Conservation (phyloP, 192 early-diverging fungal species). For the Coemansia erecta region DNA sequence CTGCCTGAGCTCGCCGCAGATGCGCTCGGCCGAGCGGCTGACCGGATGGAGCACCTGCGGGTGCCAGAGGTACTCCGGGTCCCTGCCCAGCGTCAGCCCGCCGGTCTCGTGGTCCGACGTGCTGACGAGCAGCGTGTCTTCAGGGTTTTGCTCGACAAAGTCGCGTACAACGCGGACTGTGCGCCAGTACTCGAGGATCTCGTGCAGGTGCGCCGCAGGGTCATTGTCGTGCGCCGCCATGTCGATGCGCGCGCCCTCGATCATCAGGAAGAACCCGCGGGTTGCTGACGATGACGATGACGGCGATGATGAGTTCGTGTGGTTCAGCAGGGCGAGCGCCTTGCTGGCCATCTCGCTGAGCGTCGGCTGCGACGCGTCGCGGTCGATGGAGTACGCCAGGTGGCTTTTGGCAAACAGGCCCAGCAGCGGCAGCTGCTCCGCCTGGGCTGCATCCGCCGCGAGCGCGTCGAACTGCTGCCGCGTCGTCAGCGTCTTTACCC, state of each 20-base stretch:
- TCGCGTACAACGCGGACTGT: conserved; percentile 47
- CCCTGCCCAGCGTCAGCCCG: conserved; percentile 53
- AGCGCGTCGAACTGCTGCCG: conserved; percentile 26
- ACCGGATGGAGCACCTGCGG: conserved; percentile 35
- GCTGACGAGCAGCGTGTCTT: conserved; percentile 55
- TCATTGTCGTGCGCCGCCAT: conserved; percentile 63
- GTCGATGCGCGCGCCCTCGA: conserved; percentile 63
- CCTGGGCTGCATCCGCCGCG: background rate
- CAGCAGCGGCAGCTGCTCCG: conserved; percentile 43
- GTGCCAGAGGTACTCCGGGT: conserved; percentile 58
- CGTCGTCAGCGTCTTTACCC: conserved; percentile 8
- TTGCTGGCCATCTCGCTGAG: conserved; percentile 55
- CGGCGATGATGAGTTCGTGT: too few relatives aligned
- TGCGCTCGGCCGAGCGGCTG: conserved; percentile 26
- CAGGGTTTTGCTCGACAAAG: conserved; percentile 49
- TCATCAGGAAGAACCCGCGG: conserved; percentile 59
- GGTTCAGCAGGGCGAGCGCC: conserved; percentile 40
- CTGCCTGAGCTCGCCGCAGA: conserved; percentile 16
- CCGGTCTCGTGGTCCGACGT: conserved; percentile 68
- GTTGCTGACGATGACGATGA: background rate
- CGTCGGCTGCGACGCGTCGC: conserved; percentile 49
- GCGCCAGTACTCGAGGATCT: conserved; percentile 60
- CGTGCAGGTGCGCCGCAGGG: conserved; percentile 58
- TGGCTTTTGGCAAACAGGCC: conserved; percentile 51
- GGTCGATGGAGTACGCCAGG: conserved; percentile 57